A percentile compares a stretch with the other conserved stretches of the same genome.
Evolutionary conservation across 306 rosid genomes (phyloP).

Genomic region (Ceratonia siliqua): DNA sequence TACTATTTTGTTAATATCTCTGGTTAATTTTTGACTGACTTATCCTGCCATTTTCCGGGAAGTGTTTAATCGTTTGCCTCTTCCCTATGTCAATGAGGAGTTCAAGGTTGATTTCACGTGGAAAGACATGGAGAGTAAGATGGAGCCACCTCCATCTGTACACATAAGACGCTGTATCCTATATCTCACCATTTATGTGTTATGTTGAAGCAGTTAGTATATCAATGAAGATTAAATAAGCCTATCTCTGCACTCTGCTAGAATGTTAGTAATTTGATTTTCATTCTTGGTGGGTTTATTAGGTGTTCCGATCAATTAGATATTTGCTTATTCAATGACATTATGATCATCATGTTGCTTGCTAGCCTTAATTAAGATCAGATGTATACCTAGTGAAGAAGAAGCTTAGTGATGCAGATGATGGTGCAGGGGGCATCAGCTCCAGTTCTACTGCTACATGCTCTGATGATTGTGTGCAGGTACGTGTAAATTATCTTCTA

Average conservation of each 20-base stretch:
- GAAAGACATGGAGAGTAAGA: conserved; percentile 68
- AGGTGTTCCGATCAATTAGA: neutral
- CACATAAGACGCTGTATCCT: conserved; percentile 95
- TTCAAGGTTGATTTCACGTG: conserved; percentile 77
- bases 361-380: conserved; percentile 55
- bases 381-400: conserved; percentile 83
- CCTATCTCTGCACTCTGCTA: neutral
- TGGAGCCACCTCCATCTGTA: conserved; percentile 74
- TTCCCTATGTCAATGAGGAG: conserved; percentile 74
- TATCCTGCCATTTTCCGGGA: conserved; percentile 51
- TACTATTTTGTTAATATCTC: conserved; percentile 8
- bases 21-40: conserved; percentile 16
- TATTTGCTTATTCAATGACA: neutral
- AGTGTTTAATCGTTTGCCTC: conserved; percentile 70
- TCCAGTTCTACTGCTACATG: conserved; percentile 58
- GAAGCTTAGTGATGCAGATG: conserved; percentile 73
- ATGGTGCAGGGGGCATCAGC: conserved; percentile 76
- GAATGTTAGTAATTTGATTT: conserved; percentile 26
- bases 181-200: conserved; percentile 8
- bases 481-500: conserved; percentile 35
- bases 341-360: conserved; percentile 14
- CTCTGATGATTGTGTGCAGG: conserved; percentile 93
- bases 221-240: conserved; percentile 13
- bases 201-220: conserved; percentile 30
- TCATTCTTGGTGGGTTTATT: conserved; percentile 6